phyloP scores from a whole-genome alignment of 225 moss, liverwort and hornwort genomes.

The Climacium dendroides region DNA sequence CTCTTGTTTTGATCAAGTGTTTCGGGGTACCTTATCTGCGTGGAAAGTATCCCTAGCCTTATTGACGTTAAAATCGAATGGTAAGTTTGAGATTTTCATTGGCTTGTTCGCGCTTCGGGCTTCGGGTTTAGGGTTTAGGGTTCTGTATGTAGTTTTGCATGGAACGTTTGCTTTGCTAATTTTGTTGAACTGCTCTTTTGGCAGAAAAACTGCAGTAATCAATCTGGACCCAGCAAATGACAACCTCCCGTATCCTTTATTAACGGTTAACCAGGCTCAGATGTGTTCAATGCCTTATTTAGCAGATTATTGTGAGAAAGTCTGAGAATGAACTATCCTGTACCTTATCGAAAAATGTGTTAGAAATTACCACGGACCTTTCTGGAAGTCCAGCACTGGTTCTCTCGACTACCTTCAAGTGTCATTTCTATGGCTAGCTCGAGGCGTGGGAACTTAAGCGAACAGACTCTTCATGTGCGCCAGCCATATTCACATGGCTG shows the following conservation, averaged over 20 bases:
- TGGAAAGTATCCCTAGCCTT: background rate
- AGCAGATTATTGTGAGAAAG: background rate
- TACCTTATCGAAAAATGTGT: background rate
- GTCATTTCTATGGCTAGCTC: too few relatives aligned
- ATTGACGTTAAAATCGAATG: background rate
- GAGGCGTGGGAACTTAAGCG: background rate
- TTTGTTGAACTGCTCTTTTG: background rate
- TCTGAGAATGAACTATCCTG: background rate
- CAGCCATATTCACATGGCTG: background rate
- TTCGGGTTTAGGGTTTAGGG: background rate
- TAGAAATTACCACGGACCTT: background rate
- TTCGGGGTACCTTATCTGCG: background rate
- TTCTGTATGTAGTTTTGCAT: background rate
- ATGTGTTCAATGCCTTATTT: background rate
- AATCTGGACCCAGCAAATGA: slow-evolving; percentile 98
- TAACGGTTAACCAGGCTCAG: background rate
- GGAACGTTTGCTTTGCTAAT: background rate
- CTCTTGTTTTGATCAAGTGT: background rate
- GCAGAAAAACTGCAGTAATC: slow-evolving; percentile 78
- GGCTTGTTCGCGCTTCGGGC: background rate
- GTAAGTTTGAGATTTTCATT: background rate
- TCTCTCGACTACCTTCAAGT: background rate
- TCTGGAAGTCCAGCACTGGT: background rate
- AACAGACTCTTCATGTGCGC: background rate
- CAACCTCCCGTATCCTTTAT: slow-evolving; percentile 68